These are phyloP conservation scores for Orobanche coerulescens DNA, from an alignment of 257 asterid genomes.

Conservation along the genomic window DNA sequence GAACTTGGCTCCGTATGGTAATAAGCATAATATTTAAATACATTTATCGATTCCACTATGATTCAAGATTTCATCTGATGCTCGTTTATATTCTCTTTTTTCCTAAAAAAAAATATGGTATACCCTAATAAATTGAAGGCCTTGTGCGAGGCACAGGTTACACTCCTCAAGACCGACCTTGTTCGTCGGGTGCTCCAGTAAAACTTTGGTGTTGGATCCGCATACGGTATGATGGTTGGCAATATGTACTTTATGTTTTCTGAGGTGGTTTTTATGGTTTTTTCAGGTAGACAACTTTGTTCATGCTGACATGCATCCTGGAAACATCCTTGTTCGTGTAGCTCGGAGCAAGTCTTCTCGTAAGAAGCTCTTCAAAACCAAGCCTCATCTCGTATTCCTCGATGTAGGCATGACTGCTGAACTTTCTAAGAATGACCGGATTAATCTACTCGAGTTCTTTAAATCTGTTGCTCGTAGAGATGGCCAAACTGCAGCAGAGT, in stretches of 20 bases:
- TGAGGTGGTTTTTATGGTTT: slow-evolving; percentile 20
- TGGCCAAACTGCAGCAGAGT: slow-evolving; percentile 63
- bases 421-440: slow-evolving; percentile 51
- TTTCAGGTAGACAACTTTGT: slow-evolving; percentile 74
- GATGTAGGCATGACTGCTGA: slow-evolving; percentile 93
- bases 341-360: slow-evolving; percentile 41
- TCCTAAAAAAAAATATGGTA: too few relatives aligned
- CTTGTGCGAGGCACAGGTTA: too few relatives aligned
- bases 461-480: slow-evolving; percentile 76
- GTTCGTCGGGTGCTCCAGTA: too few relatives aligned
- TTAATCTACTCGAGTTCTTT: slow-evolving; percentile 55
- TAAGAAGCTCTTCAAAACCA: slow-evolving; percentile 46
- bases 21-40: too few relatives aligned
- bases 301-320: slow-evolving; percentile 91
- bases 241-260: neutral
- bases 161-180: too few relatives aligned
- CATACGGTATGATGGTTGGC: slow-evolving; percentile 9
- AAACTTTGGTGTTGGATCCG: too few relatives aligned
- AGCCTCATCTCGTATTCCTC: slow-evolving; percentile 68
- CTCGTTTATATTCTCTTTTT: too few relatives aligned
- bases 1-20: too few relatives aligned
- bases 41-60: too few relatives aligned
- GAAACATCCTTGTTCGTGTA: slow-evolving; percentile 74
- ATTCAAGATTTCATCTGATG: too few relatives aligned
- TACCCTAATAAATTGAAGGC: too few relatives aligned